Evolutionary conservation across 345 rosid genomes (phyloP).

Genomic region (Euphorbia peplus): DNA sequence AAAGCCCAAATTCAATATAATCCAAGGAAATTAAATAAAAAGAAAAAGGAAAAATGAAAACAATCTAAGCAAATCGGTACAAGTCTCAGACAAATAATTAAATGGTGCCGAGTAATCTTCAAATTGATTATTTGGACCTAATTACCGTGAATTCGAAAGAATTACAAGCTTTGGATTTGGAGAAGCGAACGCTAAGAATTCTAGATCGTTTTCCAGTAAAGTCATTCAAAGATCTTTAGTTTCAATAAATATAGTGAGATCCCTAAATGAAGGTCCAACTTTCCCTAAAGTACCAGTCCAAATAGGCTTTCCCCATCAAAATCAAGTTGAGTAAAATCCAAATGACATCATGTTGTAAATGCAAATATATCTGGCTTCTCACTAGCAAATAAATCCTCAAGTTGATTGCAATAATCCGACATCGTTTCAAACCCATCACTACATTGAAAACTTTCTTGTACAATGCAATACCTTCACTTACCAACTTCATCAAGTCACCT

Average conservation of each 20-base stretch:
- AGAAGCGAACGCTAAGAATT: constrained; percentile 23
- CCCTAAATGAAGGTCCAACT: constrained; percentile 11
- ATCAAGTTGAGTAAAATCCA: constrained; percentile 6
- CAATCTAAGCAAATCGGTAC: too few relatives aligned
- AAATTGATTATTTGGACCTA: too few relatives aligned
- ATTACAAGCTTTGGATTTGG: too few relatives aligned
- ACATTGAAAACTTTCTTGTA: constrained; percentile 16
- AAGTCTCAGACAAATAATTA: too few relatives aligned
- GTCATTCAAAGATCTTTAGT: constrained; percentile 3
- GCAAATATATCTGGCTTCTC: constrained; percentile 26
- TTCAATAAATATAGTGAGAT: constrained; percentile 18
- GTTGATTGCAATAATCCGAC: constrained; percentile 8
- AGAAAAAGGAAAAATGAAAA: too few relatives aligned
- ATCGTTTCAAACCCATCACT: constrained; percentile 16
- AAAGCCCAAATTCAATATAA: too few relatives aligned
- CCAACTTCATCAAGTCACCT: neutral
- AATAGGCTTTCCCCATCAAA: constrained; percentile 21
- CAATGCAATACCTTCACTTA: constrained; percentile 13
- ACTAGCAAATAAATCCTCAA: neutral
- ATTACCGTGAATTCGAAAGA: too few relatives aligned
- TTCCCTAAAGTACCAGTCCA: constrained; percentile 9
- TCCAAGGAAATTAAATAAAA: too few relatives aligned
- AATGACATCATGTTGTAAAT: constrained; percentile 18
- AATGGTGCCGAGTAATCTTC: too few relatives aligned
- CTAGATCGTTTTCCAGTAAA: constrained; percentile 8